Conservation (phyloP, 495 filamentous ascomycete species). For the Penicillium nucicola region DNA sequence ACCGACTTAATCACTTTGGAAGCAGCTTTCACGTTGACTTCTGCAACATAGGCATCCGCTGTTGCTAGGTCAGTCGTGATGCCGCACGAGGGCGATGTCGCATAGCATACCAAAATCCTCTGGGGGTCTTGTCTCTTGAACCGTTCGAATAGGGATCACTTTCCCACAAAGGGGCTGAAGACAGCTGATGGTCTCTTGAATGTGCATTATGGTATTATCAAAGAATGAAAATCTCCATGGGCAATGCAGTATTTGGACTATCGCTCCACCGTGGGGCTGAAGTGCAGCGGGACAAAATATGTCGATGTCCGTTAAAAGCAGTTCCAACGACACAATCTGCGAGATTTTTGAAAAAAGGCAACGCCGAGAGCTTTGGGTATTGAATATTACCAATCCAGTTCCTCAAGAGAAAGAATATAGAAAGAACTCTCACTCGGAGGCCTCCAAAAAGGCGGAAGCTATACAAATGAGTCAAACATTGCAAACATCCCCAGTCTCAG, state of each 20-base stretch:
- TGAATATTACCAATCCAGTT: not conserved
- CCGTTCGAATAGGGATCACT: conserved; percentile 34
- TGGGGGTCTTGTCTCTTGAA: conserved; percentile 38
- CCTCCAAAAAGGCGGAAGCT: not conserved
- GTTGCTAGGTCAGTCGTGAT: conserved; percentile 8
- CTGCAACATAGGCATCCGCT: conserved; percentile 43
- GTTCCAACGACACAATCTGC: not conserved
- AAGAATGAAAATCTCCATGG: too few species aligned
- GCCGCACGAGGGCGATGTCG: not conserved
- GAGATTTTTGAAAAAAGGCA: not conserved
- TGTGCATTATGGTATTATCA: conserved; percentile 21
- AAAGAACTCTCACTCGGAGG: not conserved
- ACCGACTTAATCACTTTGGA: conserved; percentile 47
- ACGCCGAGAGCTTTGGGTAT: too few species aligned
- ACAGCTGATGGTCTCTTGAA: conserved; percentile 15
- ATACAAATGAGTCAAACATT: conserved; percentile 6
- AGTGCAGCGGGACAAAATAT: not conserved
- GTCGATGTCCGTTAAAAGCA: not conserved
- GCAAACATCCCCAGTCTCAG: not conserved
- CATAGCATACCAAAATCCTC: conserved; percentile 37
- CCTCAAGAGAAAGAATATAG: not conserved
- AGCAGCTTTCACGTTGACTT: conserved; percentile 43
- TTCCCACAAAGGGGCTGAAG: conserved; percentile 31
- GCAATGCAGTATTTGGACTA: too few species aligned
- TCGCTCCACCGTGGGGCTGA: not conserved